Percentiles rank a stretch among this genome's conserved stretches.
These are phyloP conservation scores for Limonium bicolor DNA, from an alignment of 148 eudicot genomes.

Conservation along the genomic window DNA sequence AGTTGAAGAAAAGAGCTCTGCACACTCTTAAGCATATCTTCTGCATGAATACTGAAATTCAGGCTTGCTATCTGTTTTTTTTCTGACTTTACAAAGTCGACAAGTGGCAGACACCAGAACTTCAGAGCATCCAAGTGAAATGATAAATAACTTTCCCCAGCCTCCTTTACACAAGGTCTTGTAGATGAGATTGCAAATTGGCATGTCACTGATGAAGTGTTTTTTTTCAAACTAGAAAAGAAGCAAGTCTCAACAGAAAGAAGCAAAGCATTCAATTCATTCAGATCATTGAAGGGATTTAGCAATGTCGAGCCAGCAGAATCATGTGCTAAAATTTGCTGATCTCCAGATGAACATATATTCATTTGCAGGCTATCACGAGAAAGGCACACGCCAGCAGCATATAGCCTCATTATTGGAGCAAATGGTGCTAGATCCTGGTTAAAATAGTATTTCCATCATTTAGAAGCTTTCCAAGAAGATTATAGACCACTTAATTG, in stretches of 20 bases:
- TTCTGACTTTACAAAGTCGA: constrained; percentile 42
- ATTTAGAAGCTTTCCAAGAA: too few relatives aligned
- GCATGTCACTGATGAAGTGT: constrained; percentile 4
- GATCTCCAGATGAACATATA: constrained; percentile 8
- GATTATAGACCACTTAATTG: constrained; percentile 2
- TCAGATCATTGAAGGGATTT: constrained; percentile 21
- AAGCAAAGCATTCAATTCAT: constrained; percentile 21
- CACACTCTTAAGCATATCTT: constrained; percentile 18
- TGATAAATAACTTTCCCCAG: constrained; percentile 12
- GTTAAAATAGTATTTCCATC: too few relatives aligned
- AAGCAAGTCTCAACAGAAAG: constrained; percentile 12
- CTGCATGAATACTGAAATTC: constrained; percentile 15
- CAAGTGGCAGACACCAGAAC: constrained; percentile 63
- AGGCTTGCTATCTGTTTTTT: constrained; percentile 36
- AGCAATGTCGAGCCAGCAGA: constrained; percentile 15
- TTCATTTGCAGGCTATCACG: constrained; percentile 15
- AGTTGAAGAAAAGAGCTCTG: constrained; percentile 37
- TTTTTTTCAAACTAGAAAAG: constrained; percentile 3
- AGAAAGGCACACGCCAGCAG: constrained; percentile 32
- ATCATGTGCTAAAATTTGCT: constrained; percentile 4
- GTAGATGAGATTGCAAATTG: constrained; percentile 1
- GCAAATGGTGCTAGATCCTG: constrained; percentile 29
- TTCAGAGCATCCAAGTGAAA: constrained; percentile 50
- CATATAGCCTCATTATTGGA: constrained; percentile 41
- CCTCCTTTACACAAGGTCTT: constrained; percentile 4